Evolutionary conservation across 805 yeast genomes (phyloP), one percentile per base, ranked within the genome.

Genomic region (Hanseniaspora guilliermondii): DNA sequence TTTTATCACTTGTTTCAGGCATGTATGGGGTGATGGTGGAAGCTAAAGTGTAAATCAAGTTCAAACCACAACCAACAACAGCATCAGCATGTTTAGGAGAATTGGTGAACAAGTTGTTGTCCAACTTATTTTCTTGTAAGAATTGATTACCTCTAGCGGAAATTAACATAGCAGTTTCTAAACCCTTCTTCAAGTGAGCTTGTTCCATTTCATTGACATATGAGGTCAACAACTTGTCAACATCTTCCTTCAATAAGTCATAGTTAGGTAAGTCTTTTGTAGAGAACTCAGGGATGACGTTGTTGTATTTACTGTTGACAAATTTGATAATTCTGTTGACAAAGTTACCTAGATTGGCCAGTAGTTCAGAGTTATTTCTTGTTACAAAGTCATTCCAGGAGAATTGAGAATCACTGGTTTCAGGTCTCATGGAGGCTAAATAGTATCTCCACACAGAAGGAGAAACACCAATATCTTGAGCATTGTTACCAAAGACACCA

Each of bases 381-480:
- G 94, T 77, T 60, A 87, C 97, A 70, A 91, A 91, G 67, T 93
- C 97, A 55, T 77, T 78, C 99, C 99, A 93, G 4, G 97, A 88
- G 72, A 93, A 93, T 67, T 91, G 96, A 24, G 98, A 83, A 70
- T 93, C 99, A 48, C 94, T 82, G 42, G 88, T 75, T 74, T 93
- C 99, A 33, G 99, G 99, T 69, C 99, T 81, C 35, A 89, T 80
- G 45, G 88, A 78, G 3, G 95, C 84, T 67, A 93, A 76, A 70
- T 93, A 93, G 71, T 91, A 93, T 76, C 99, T 82, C 98, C 98
- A 93, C 40, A 93, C 97, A 44, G 95, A 84, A 45, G 97, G 81
- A 3, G 94, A 74, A 35, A 93, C 70, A 39, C 96, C 96, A 37
- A 95, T 86, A 37, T 86, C 96, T 70, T 87, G 80, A 41, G 97